phyloP scores from a whole-genome alignment of 202 grass and related monocot genomes.

The Carex arenaria region DNA sequence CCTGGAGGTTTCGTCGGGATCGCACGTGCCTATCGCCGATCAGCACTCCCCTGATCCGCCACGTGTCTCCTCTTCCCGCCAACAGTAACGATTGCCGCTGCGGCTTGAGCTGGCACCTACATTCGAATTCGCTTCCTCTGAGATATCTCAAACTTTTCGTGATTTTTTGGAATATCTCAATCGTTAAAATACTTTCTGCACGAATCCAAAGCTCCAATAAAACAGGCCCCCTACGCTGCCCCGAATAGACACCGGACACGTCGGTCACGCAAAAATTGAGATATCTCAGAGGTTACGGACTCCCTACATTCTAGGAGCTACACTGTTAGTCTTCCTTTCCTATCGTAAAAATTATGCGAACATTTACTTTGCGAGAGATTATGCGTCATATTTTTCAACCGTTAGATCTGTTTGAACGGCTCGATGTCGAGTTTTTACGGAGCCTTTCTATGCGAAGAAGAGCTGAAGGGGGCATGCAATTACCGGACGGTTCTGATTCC shows the following conservation, averaged over 20 bases:
- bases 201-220: too few relatives aligned
- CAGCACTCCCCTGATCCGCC: background rate
- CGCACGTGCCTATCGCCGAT: background rate
- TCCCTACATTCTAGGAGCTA: background rate
- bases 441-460: background rate
- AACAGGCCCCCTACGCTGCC: too few relatives aligned
- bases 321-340: background rate
- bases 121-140: too few relatives aligned
- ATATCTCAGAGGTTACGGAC: too few relatives aligned
- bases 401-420: background rate
- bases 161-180: too few relatives aligned
- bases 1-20: background rate
- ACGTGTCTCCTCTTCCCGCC: constrained; percentile 1
- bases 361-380: background rate
- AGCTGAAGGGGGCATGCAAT: background rate
- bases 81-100: background rate
- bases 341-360: background rate
- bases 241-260: too few relatives aligned
- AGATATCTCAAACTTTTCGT: too few relatives aligned
- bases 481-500: background rate
- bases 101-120: background rate
- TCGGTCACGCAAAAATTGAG: too few relatives aligned
- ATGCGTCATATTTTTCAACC: background rate
- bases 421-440: background rate
- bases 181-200: too few relatives aligned